These are phyloP conservation scores for Globisporangium heterothallicum DNA, from an alignment of 352 stramenopile species.

Conservation along the genomic window DNA sequence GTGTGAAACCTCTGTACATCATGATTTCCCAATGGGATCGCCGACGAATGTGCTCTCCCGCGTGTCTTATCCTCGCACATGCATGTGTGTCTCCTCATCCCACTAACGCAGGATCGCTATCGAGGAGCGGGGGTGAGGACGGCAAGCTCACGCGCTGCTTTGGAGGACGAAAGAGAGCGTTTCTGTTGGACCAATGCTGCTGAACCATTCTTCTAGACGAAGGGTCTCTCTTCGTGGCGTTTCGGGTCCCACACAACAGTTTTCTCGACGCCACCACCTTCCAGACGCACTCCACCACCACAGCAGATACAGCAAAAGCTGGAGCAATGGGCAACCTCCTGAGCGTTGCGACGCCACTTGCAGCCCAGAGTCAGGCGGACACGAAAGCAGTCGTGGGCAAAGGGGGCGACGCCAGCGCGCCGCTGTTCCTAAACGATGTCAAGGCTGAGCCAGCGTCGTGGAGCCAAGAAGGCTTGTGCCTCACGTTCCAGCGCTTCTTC, in stretches of 20 bases:
- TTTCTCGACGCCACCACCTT: too few relatives aligned
- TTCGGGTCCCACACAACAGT: background rate
- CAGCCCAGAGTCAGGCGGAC: background rate
- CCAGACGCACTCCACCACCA: background rate
- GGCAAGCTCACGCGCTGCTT: too few relatives aligned
- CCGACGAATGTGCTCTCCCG: too few relatives aligned
- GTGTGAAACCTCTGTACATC: too few relatives aligned
- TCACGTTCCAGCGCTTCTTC: constrained; percentile 51
- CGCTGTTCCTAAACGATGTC: constrained; percentile 53
- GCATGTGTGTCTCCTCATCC: too few relatives aligned
- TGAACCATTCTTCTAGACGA: background rate
- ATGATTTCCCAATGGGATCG: too few relatives aligned
- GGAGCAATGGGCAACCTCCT: constrained; percentile 10
- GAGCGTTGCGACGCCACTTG: constrained; percentile 2
- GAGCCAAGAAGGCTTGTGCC: constrained; percentile 45
- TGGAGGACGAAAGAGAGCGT: background rate
- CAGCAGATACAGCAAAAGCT: background rate
- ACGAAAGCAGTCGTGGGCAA: background rate
- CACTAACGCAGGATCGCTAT: too few relatives aligned
- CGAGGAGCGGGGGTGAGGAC: too few relatives aligned
- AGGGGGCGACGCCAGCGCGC: constrained; percentile 19
- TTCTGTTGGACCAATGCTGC: too few relatives aligned
- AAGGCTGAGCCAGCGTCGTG: constrained; percentile 37
- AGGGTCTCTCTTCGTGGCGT: background rate
- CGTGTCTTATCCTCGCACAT: too few relatives aligned